Conservation (phyloP, 208 protist species). For the Trypanosoma rangeli region DNA sequence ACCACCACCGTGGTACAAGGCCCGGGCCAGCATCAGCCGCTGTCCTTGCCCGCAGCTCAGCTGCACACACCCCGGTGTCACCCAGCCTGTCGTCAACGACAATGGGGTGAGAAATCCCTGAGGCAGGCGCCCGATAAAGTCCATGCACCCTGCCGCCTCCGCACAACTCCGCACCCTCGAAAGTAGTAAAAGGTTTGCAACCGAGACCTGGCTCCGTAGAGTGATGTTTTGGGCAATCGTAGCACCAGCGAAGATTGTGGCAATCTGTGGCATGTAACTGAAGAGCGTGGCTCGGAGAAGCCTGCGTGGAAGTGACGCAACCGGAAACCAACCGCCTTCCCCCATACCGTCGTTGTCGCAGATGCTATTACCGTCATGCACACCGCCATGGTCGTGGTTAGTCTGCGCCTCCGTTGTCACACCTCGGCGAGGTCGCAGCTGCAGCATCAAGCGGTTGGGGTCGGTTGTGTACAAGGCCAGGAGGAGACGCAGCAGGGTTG, state of each 20-base stretch:
- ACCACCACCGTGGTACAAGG: constrained; percentile 57
- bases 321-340: constrained; percentile 21
- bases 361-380: neutral
- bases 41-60: constrained; percentile 73
- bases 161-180: constrained; percentile 37
- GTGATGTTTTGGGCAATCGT: constrained; percentile 84
- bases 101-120: constrained; percentile 65
- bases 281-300: constrained; percentile 58
- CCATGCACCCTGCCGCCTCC: constrained; percentile 44
- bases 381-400: neutral
- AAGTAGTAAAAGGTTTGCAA: constrained; percentile 43
- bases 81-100: constrained; percentile 24
- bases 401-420: neutral
- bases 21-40: constrained; percentile 76
- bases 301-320: constrained; percentile 36
- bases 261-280: constrained; percentile 69
- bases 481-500: constrained; percentile 69
- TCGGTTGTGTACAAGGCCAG: constrained; percentile 59
- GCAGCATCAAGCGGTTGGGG: neutral
- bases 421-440: constrained; percentile 4
- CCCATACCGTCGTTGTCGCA: neutral
- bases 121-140: constrained; percentile 62
- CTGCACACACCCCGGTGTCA: constrained; percentile 38
- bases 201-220: constrained; percentile 51
- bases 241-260: constrained; percentile 61